Conservation (phyloP, 345 rosid genomes). For the Angophora floribunda region DNA sequence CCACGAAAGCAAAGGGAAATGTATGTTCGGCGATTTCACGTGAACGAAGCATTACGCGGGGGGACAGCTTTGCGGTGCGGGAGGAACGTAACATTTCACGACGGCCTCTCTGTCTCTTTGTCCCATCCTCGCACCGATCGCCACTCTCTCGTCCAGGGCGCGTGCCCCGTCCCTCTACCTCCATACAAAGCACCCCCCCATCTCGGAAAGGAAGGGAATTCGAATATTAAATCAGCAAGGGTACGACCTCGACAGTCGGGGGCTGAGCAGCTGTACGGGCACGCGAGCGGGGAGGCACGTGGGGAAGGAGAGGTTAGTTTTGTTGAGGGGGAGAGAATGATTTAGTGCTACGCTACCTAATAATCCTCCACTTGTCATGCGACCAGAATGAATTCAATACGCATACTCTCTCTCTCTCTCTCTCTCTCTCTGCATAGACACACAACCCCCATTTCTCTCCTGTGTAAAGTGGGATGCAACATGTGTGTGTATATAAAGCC, state of each 20-base stretch:
- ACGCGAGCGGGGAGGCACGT: conserved; percentile 1
- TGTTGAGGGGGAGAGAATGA: conserved; percentile 12
- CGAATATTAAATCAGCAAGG: not conserved
- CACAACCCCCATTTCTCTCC: not conserved
- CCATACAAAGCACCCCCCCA: not conserved
- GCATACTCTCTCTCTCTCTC: conserved; percentile 16
- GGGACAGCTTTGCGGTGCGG: conserved; percentile 1
- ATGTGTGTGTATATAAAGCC: not conserved
- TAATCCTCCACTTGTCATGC: conserved; percentile 71
- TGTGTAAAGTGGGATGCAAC: not conserved
- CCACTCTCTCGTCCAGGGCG: not conserved
- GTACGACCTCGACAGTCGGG: no score
- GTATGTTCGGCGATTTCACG: not conserved
- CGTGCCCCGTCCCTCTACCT: not conserved
- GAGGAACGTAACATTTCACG: not conserved
- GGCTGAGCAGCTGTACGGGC: not conserved
- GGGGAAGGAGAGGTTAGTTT: not conserved
- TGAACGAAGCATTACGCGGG: not conserved
- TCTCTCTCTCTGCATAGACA: not conserved
- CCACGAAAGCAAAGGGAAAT: not conserved
- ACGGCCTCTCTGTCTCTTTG: not conserved
- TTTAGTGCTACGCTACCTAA: conserved; percentile 48
- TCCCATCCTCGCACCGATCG: not conserved
- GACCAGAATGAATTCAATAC: conserved; percentile 32
- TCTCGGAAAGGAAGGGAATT: not conserved